These are phyloP conservation scores for Cryphonectria naterciae DNA, from an alignment of 2,329 filamentous ascomycete species.

Conservation along the genomic window DNA sequence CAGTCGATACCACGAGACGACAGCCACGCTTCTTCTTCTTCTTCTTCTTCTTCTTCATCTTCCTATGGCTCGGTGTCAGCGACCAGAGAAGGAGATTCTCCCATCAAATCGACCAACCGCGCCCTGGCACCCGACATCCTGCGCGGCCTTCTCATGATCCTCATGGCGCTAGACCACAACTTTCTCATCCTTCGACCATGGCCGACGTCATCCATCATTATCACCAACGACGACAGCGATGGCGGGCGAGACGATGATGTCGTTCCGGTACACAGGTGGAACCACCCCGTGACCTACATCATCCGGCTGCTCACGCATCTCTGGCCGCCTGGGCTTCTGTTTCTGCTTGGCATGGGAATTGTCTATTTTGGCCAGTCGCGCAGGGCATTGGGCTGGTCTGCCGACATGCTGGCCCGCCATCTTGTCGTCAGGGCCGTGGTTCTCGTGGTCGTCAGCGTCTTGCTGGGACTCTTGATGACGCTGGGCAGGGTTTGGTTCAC, in stretches of 20 bases:
- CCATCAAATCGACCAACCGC: conserved; percentile 32
- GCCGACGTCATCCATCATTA: conserved; percentile 44
- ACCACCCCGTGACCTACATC: conserved; percentile 42
- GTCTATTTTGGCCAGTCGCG: conserved; percentile 51
- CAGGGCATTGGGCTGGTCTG: conserved; percentile 44
- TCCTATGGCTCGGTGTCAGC: conserved; percentile 12
- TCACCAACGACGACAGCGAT: not conserved
- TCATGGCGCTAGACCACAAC: conserved; percentile 51
- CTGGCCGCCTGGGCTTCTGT: conserved; percentile 50
- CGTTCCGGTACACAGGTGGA: conserved; percentile 42
- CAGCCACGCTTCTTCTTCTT: not conserved
- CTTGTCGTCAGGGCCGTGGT: conserved; percentile 44
- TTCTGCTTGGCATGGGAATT: conserved; percentile 51
- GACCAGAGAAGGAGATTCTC: not conserved
- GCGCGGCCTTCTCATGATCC: conserved; percentile 48
- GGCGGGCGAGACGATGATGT: conserved; percentile 41
- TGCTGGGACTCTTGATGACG: conserved; percentile 40
- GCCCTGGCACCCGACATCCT: conserved; percentile 49
- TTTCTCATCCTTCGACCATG: conserved; percentile 44
- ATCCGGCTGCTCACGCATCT: conserved; percentile 49
- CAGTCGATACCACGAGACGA: not conserved
- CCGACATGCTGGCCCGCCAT: conserved; percentile 41
- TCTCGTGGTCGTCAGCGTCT: conserved; percentile 40
- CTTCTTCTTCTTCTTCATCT: too few relatives aligned
- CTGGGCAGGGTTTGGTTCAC: conserved; percentile 45